A percentile compares a stretch with the other conserved stretches of the same genome.
These are phyloP conservation scores for Globisporangium nunn DNA, from an alignment of 352 stramenopile genomes.

Conservation along the genomic window DNA sequence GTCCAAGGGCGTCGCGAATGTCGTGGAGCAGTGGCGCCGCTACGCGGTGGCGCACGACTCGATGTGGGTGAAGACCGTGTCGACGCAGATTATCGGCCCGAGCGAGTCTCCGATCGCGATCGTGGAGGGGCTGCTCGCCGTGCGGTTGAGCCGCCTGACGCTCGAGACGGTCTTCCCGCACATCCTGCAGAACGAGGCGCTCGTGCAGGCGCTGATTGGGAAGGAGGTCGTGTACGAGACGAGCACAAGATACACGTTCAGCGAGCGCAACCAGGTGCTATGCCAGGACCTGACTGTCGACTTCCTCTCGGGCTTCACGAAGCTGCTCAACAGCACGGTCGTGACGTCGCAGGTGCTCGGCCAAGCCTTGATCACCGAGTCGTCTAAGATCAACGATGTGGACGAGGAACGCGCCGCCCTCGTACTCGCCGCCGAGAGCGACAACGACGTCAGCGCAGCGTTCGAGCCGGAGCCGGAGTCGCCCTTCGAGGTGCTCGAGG, in stretches of 20 bases:
- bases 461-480: conserved; percentile 7
- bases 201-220: conserved; percentile 52
- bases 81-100: conserved; percentile 34
- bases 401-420: conserved; percentile 2
- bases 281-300: conserved; percentile 48
- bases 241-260: conserved; percentile 51
- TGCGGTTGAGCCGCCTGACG: conserved; percentile 43
- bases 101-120: conserved; percentile 45
- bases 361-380: conserved; percentile 29
- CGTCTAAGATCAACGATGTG: conserved; percentile 9
- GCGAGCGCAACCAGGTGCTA: conserved; percentile 37
- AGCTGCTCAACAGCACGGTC: conserved; percentile 20
- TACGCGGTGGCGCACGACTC: conserved; percentile 52
- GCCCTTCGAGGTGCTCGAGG: conserved; percentile 11
- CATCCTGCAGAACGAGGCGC: conserved; percentile 39
- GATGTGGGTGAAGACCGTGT: conserved; percentile 26
- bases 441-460: not conserved
- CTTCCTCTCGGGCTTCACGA: conserved; percentile 42
- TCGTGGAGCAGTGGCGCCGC: conserved; percentile 56
- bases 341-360: conserved; percentile 25
- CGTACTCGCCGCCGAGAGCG: not conserved
- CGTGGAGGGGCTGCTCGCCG: conserved; percentile 26
- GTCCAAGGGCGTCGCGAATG: conserved; percentile 21
- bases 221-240: conserved; percentile 45
- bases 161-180: conserved; percentile 68